Evolutionary conservation across 1,284 basidiomycete genomes (phyloP).

Genomic region (Kalmanozyma brasiliensis): DNA sequence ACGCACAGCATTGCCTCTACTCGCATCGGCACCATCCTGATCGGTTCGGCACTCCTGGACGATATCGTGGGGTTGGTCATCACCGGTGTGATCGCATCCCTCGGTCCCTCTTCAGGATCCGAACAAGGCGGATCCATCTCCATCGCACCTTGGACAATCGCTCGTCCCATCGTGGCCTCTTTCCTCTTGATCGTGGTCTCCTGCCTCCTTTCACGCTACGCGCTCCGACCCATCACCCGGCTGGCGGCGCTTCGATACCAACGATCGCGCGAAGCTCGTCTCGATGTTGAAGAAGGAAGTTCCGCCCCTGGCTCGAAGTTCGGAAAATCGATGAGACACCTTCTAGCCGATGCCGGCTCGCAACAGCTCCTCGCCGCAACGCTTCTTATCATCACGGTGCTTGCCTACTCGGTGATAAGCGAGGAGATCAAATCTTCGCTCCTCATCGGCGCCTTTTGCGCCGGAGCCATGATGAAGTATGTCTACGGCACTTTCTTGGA

Average conservation of each 20-base stretch:
- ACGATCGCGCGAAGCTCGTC: not conserved
- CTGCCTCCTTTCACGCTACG: constrained; percentile 17
- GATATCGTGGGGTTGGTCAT: constrained; percentile 74
- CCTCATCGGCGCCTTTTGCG: constrained; percentile 71
- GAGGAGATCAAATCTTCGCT: constrained; percentile 68
- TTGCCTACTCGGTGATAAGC: constrained; percentile 26
- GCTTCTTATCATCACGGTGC: constrained; percentile 5
- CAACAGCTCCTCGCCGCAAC: constrained; percentile 11
- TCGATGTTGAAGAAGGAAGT: no score
- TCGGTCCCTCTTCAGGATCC: constrained; percentile 56
- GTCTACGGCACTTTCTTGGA: constrained; percentile 4
- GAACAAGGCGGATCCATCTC: not conserved
- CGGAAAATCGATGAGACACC: not conserved
- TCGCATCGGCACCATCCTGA: constrained; percentile 71
- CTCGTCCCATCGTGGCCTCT: constrained; percentile 70
- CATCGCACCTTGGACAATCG: constrained; percentile 68
- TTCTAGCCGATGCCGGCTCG: constrained; percentile 1
- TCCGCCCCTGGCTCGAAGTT: no score
- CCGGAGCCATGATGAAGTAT: constrained; percentile 61
- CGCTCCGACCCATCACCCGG: constrained; percentile 5
- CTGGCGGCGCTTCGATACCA: not conserved
- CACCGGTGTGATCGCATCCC: constrained; percentile 70
- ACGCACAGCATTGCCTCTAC: constrained; percentile 69
- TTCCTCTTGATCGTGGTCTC: constrained; percentile 66
- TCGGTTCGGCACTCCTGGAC: constrained; percentile 73